Conservation (phyloP, 108 stramenopile species). For the Fragilaria crotonensis region DNA sequence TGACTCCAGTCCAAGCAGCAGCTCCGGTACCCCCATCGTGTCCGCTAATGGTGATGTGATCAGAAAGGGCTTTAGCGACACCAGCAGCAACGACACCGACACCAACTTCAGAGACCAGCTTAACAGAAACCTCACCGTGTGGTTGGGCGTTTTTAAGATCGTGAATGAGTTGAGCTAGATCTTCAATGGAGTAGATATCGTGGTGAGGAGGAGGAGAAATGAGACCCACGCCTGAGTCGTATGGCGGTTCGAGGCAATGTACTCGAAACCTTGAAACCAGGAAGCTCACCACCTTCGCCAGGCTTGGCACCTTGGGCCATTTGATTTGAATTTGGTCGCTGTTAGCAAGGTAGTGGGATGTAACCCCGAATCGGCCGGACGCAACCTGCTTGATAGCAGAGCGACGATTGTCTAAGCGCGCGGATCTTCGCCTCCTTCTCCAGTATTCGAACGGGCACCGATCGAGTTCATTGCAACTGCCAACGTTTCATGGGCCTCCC, state of each 20-base stretch:
- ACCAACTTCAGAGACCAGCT: slow-evolving; percentile 98
- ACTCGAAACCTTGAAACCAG: slow-evolving; percentile 92
- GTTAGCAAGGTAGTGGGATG: slow-evolving; percentile 91
- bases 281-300: slow-evolving; percentile 95
- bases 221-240: slow-evolving; percentile 91
- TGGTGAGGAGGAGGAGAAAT: slow-evolving; percentile 96
- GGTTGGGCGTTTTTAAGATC: slow-evolving; percentile 94
- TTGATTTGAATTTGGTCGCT: slow-evolving; percentile 96
- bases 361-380: slow-evolving; percentile 93
- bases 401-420: slow-evolving; percentile 82
- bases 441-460: slow-evolving; percentile 90
- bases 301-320: slow-evolving; percentile 98
- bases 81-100: slow-evolving; percentile 95
- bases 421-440: slow-evolving; percentile 95
- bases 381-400: slow-evolving; percentile 93
- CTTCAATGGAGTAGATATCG: slow-evolving; percentile 96
- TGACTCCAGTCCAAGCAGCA: slow-evolving; percentile 91
- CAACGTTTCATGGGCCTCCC: slow-evolving; percentile 91
- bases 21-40: slow-evolving; percentile 97
- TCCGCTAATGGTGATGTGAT: slow-evolving; percentile 89
- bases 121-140: slow-evolving; percentile 91
- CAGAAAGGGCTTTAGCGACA: slow-evolving; percentile 93
- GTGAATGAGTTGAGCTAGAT: slow-evolving; percentile 95
- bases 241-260: slow-evolving; percentile 88
- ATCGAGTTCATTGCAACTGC: slow-evolving; percentile 89